Base-by-base conservation (phyloP, 345 rosid species). In the Eucalyptus viminalis region DNA sequence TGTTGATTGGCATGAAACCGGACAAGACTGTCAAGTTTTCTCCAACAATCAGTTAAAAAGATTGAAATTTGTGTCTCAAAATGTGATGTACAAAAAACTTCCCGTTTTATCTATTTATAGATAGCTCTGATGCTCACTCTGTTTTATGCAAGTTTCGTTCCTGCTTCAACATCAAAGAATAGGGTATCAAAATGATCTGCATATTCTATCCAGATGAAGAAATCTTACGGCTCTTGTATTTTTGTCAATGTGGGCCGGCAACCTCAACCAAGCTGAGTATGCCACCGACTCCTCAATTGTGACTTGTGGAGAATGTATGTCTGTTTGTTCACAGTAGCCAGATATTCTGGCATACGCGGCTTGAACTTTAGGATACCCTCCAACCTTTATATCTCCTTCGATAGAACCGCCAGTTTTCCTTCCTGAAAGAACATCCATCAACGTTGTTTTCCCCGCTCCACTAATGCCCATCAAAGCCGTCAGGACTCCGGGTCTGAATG, bases 381-480 rank as follows among this genome's bases (percentile, higher is more conserved):
- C 93, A 58, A 95, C 93, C 53, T 90, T 91, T 37, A 94, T 92
- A 21, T 94, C 91, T 31, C 97, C 97, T 92, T 92, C 92, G 27
- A 93, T 94, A 29, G 56, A 88, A 24, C 97, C 95, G 3, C 92
- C 88, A 1, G 94, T 94, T 90, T 96, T 96, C 67, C 97, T 92
- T 51, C 97, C 96, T 2, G 95, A 94, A 27, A 96, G 95, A 89
- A 96, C 96, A 92, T 96, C 97, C 89, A 96, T 89, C 12, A 96
- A 90, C 24, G 98, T 96, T 53, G 95, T 96, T 89, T 95, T 96
- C n/a, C 98, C 96, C 29, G 98, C 96, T 12, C 98, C 98, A 90
- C 95, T 95, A 25, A 92, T 95, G 8, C 97, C 96, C 97, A 96
- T 95, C 65, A 96, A 50, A 31, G 97, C 97, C 25, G 95, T 95